Evolutionary conservation across 208 protist genomes (phyloP), one percentile per base, ranked within the genome.

Genomic region (Crithidia bombi): DNA sequence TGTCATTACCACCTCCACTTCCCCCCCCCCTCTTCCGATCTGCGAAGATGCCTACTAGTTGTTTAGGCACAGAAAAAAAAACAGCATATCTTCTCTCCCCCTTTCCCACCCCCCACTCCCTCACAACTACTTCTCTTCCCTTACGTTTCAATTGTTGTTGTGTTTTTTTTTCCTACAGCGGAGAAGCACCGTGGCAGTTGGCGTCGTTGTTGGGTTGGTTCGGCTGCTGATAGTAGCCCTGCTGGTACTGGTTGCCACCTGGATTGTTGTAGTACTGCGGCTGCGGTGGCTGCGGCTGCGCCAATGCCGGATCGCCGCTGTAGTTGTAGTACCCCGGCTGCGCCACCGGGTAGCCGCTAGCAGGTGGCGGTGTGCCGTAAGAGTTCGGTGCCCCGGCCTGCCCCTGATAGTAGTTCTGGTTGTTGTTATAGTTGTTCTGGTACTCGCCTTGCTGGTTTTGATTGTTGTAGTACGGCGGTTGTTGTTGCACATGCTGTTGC

Each of bases 311-410:
- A 7, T 46, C 9, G 19, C 69, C 69, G 54, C 61, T 69, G 52
- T 75, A 75, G 69, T 75, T 75, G 69, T 75, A 63, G 61, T 75
- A 75, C 11, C 52, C 69, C 14, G 69, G 69, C 35, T 75, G 69
- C 52, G 69, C 59, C 30, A 55, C 41, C 33, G 69, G 59, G 43
- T 74, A 74, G 36, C 56, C 46, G 57, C 30, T 57, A 19, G 21
- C 56, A 0, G 52, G 39, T 30, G 69, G 69, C n/a, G 69, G 69
- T 11, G 62, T 57, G 0, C 69, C 69, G 61, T 75, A 75, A 6
- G 25, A 14, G 54, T 67, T 46, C 33, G 28, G 23, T 12, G 25
- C 9, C 2, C 43, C 43, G 3, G 35, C 25, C 59, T 23, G 59
- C 12, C 49, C 58, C n/a, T 50, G 38, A 36, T 73, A 66, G 49